Percentiles rank a stretch among this genome's conserved stretches.
Evolutionary conservation across 345 rosid species (phyloP).

Genomic region (Brassica rapa): DNA sequence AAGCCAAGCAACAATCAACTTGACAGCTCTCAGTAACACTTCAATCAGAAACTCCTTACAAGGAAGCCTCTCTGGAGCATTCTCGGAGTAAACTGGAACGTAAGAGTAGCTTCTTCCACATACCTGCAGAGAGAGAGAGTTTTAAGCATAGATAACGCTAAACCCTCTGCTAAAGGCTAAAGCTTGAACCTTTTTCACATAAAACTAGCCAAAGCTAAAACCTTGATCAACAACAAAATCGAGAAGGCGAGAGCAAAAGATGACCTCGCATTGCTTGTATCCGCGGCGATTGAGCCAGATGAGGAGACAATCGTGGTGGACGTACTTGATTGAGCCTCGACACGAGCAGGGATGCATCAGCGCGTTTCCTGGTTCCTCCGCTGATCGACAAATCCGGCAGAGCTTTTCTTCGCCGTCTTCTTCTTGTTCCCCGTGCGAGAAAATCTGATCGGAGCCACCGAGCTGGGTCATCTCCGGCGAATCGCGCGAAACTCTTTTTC

Average conservation of each 20-base stretch:
- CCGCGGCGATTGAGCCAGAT: slow-evolving; percentile 30
- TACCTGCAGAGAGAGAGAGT: slow-evolving; percentile 1
- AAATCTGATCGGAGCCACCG: too few relatives aligned
- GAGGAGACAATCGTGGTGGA: slow-evolving; percentile 30
- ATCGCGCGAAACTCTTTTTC: too few relatives aligned
- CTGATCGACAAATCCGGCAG: slow-evolving; percentile 30
- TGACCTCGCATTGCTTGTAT: slow-evolving; percentile 23
- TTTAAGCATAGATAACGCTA: neutral
- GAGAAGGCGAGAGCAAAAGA: too few relatives aligned
- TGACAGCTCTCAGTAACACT: neutral
- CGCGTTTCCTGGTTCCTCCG: slow-evolving; percentile 31
- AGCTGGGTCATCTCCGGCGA: too few relatives aligned
- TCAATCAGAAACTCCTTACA: slow-evolving; percentile 5
- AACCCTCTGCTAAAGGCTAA: neutral
- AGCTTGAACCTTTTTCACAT: too few relatives aligned
- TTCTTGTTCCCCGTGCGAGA: neutral
- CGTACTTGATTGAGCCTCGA: slow-evolving; percentile 36
- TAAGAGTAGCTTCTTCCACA: slow-evolving; percentile 21
- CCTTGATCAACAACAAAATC: too few relatives aligned
- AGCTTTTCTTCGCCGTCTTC: slow-evolving; percentile 12
- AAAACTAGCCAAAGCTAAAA: neutral
- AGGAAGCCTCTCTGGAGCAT: slow-evolving; percentile 30
- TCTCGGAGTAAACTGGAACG: slow-evolving; percentile 24
- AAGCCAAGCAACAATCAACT: slow-evolving; percentile 8
- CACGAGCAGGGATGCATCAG: slow-evolving; percentile 28